Evolutionary conservation across 2,329 filamentous ascomycete species (phyloP).

Genomic region (Trichophaea hybrida): DNA sequence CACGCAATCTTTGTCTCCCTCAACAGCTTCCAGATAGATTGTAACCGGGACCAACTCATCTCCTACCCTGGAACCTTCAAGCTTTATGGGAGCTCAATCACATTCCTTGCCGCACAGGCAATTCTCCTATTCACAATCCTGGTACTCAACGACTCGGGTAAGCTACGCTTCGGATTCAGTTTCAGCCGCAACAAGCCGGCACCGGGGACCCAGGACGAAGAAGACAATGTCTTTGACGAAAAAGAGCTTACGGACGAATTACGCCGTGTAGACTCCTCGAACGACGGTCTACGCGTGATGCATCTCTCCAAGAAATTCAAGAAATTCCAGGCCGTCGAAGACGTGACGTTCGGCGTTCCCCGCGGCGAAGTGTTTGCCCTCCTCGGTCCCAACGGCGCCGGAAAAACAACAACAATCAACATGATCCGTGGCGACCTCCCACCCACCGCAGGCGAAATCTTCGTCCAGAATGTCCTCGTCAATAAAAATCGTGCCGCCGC

Average conservation of each 20-base stretch:
- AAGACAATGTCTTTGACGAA: conserved; percentile 30
- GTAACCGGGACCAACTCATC: conserved; percentile 48
- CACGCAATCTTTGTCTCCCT: conserved; percentile 61
- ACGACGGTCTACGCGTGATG: conserved; percentile 53
- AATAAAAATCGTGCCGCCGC: conserved; percentile 57
- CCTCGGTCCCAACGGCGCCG: conserved; percentile 79
- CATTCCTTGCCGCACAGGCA: conserved; percentile 66
- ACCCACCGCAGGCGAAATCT: conserved; percentile 63
- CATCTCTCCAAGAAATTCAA: conserved; percentile 65
- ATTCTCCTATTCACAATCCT: conserved; percentile 56
- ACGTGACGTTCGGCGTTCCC: conserved; percentile 69
- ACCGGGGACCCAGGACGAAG: conserved; percentile 23
- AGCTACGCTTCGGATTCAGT: conserved; percentile 35
- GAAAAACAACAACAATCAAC: conserved; percentile 80
- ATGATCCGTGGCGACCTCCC: conserved; percentile 78
- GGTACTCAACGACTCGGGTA: conserved; percentile 68
- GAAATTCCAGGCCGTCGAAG: conserved; percentile 65
- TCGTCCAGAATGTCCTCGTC: conserved; percentile 65
- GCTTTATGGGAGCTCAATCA: conserved; percentile 68
- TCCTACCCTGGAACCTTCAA: conserved; percentile 55
- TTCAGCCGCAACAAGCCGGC: conserved; percentile 33
- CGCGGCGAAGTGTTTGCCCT: conserved; percentile 76
- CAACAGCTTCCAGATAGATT: conserved; percentile 73
- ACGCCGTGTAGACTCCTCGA: neutral
- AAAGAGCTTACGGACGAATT: conserved; percentile 41